Percentiles rank a stretch among this genome's conserved stretches.
These are phyloP conservation scores for Aegilops speltoides DNA, from an alignment of 176 grass and related monocot genomes.

Conservation along the genomic window DNA sequence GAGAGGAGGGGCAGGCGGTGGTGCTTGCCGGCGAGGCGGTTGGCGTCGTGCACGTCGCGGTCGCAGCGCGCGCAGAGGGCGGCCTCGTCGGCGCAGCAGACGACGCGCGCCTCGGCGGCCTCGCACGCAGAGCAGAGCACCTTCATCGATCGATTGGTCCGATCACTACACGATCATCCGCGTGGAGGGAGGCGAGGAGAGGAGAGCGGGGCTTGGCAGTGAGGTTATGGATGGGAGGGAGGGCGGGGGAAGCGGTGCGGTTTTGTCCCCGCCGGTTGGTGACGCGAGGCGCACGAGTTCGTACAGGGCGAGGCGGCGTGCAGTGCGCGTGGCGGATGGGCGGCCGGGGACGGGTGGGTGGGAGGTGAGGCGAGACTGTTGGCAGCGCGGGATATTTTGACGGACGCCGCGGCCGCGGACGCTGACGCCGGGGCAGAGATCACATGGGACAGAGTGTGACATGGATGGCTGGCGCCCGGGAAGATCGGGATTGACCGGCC, in stretches of 20 bases:
- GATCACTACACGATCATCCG: neutral
- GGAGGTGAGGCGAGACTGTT: constrained; percentile 14
- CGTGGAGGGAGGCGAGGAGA: neutral
- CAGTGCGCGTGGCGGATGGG: neutral
- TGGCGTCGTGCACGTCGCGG: constrained; percentile 82
- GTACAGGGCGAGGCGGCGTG: neutral
- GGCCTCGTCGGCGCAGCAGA: constrained; percentile 98
- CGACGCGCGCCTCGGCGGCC: constrained; percentile 76
- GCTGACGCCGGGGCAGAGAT: neutral
- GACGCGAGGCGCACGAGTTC: neutral
- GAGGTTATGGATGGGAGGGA: neutral
- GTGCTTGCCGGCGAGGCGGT: constrained; percentile 94
- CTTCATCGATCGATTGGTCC: constrained; percentile 50
- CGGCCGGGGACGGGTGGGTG: constrained; percentile 21
- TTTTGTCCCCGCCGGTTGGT: constrained; percentile 21
- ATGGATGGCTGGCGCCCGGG: neutral
- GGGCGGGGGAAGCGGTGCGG: neutral
- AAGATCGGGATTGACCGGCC: neutral
- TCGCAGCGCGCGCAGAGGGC: constrained; percentile 85
- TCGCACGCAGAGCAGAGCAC: constrained; percentile 92
- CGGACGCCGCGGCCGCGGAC: neutral
- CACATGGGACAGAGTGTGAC: constrained; percentile 19
- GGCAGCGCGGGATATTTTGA: constrained; percentile 11
- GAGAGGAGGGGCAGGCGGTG: constrained; percentile 48
- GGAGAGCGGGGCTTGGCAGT: neutral